phyloP scores from a whole-genome alignment of 805 yeast species.

The Blastobotrys mokoenaii region DNA sequence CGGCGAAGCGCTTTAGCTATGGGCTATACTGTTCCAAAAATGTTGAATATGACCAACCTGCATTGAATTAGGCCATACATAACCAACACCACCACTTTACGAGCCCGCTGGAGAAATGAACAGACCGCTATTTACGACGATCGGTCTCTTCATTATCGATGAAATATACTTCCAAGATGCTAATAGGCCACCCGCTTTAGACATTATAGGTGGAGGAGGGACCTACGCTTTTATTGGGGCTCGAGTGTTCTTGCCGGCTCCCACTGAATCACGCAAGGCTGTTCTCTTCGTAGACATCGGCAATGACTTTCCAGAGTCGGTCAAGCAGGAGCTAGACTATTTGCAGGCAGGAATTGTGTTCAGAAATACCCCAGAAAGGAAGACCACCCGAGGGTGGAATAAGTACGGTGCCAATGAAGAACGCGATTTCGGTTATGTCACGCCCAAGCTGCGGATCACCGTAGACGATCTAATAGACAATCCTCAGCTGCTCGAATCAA shows the following conservation, averaged over 20 bases:
- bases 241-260: slow-evolving; percentile 39
- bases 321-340: slow-evolving; percentile 36
- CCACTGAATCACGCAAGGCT: slow-evolving; percentile 30
- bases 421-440: slow-evolving; percentile 50
- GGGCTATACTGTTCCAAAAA: no score
- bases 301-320: slow-evolving; percentile 53
- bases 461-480: slow-evolving; percentile 43
- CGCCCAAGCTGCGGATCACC: slow-evolving; percentile 54
- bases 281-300: slow-evolving; percentile 78
- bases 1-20: no score
- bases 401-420: slow-evolving; percentile 56
- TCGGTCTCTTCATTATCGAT: slow-evolving; percentile 89
- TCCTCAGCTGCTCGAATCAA: slow-evolving; percentile 32
- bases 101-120: background rate
- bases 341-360: slow-evolving; percentile 60
- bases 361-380: slow-evolving; percentile 42
- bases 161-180: slow-evolving; percentile 55
- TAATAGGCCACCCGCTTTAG: slow-evolving; percentile 28
- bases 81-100: no score
- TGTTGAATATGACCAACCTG: no score
- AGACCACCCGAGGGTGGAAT: slow-evolving; percentile 79
- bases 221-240: slow-evolving; percentile 74
- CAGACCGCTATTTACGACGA: slow-evolving; percentile 40
- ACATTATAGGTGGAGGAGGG: slow-evolving; percentile 88
- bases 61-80: no score